Conservation (phyloP, 1,284 basidiomycete species). For the Ganoderma multipileum region DNA sequence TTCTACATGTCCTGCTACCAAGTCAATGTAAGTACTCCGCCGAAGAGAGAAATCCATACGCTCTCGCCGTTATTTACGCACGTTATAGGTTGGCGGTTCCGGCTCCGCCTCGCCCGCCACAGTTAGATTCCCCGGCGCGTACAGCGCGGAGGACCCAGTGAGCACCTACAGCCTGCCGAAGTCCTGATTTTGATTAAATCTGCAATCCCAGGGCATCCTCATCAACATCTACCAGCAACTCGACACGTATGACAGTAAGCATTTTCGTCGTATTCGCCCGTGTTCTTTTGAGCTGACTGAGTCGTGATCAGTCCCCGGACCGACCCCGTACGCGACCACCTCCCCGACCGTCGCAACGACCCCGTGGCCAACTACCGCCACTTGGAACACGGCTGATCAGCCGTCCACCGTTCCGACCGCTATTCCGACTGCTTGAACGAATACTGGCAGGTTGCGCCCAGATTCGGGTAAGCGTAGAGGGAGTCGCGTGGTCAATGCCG, state of each 20-base stretch:
- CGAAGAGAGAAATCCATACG: not conserved
- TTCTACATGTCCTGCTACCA: constrained; percentile 62
- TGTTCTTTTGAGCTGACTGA: constrained; percentile 9
- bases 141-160: constrained; percentile 50
- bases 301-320: constrained; percentile 49
- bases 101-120: constrained; percentile 50
- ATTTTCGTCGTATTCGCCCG: not conserved
- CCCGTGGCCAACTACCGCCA: constrained; percentile 42
- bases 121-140: constrained; percentile 55
- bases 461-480: not conserved
- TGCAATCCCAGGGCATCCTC: constrained; percentile 39
- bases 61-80: not conserved
- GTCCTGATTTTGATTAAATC: not conserved
- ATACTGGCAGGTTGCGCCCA: not conserved
- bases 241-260: constrained; percentile 45
- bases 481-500: not conserved
- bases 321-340: constrained; percentile 40
- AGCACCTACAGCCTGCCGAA: constrained; percentile 19
- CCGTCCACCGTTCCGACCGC: constrained; percentile 41
- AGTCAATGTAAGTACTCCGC: constrained; percentile 44
- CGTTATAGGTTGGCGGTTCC: constrained; percentile 40
- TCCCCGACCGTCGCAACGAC: constrained; percentile 41
- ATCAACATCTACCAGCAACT: constrained; percentile 49
- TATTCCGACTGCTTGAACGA: constrained; percentile 20
- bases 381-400: constrained; percentile 43